These are phyloP conservation scores for Ogataea pignaliae DNA, from an alignment of 805 yeast genomes.

Conservation along the genomic window DNA sequence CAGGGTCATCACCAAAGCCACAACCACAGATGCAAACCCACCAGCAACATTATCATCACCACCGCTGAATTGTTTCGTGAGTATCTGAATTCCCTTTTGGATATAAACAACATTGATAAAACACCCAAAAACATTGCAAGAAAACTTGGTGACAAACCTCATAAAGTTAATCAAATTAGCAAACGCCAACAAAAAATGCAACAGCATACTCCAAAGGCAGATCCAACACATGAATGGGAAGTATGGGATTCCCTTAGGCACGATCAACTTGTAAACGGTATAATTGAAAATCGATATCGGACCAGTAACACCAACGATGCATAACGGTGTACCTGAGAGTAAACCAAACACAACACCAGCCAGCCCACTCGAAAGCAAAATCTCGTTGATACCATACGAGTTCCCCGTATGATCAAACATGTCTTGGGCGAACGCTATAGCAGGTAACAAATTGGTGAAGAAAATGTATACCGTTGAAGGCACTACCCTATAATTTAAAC, in stretches of 20 bases:
- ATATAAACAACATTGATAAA: slow-evolving; percentile 85
- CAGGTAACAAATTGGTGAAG: slow-evolving; percentile 88
- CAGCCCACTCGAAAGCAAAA: slow-evolving; percentile 74
- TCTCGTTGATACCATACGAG: slow-evolving; percentile 89
- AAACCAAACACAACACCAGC: slow-evolving; percentile 89
- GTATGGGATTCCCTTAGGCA: slow-evolving; percentile 48
- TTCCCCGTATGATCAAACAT: slow-evolving; percentile 89
- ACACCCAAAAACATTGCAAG: slow-evolving; percentile 91
- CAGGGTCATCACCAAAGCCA: slow-evolving; percentile 70
- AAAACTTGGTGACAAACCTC: slow-evolving; percentile 70
- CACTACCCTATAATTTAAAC: slow-evolving; percentile 77
- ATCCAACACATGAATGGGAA: slow-evolving; percentile 97
- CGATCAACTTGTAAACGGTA: slow-evolving; percentile 73
- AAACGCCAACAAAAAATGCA: slow-evolving; percentile 71
- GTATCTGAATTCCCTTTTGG: slow-evolving; percentile 84
- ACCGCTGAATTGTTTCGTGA: slow-evolving; percentile 65
- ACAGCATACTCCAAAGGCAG: slow-evolving; percentile 82
- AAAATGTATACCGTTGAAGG: slow-evolving; percentile 82
- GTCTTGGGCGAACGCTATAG: slow-evolving; percentile 94
- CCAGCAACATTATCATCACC: slow-evolving; percentile 28
- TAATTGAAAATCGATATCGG: slow-evolving; percentile 91
- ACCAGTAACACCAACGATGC: slow-evolving; percentile 96
- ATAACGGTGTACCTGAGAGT: slow-evolving; percentile 84
- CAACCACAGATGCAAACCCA: slow-evolving; percentile 63
- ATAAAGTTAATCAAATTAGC: slow-evolving; percentile 63